Evolutionary conservation across 2,329 filamentous ascomycete species (phyloP).

Genomic region (Myriosclerotinia scirpicola): DNA sequence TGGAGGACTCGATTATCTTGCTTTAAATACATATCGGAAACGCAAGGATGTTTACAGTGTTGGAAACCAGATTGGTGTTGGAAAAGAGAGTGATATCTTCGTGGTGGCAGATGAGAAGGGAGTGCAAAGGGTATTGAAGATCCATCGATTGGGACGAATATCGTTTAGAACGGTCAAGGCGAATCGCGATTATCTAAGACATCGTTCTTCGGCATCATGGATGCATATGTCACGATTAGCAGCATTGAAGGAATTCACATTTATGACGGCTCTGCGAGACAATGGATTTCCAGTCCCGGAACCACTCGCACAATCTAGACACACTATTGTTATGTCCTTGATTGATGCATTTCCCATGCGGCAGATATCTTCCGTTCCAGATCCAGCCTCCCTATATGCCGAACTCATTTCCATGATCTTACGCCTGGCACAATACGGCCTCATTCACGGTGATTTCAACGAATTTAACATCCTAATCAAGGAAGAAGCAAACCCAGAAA

Average conservation of each 20-base stretch:
- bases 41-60: slow-evolving; percentile 83
- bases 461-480: slow-evolving; percentile 98
- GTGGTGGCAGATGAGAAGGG: slow-evolving; percentile 82
- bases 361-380: slow-evolving; percentile 79
- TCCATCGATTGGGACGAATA: slow-evolving; percentile 91
- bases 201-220: slow-evolving; percentile 80
- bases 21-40: slow-evolving; percentile 83
- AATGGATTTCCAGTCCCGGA: slow-evolving; percentile 89
- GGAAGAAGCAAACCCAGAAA: slow-evolving; percentile 54
- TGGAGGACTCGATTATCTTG: slow-evolving; percentile 95
- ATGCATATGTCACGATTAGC: slow-evolving; percentile 96
- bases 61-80: slow-evolving; percentile 90
- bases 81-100: slow-evolving; percentile 97
- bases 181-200: slow-evolving; percentile 91
- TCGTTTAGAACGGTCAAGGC: slow-evolving; percentile 96
- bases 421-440: slow-evolving; percentile 75
- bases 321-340: slow-evolving; percentile 94
- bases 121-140: slow-evolving; percentile 82
- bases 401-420: slow-evolving; percentile 87
- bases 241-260: slow-evolving; percentile 90
- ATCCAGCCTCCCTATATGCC: slow-evolving; percentile 84
- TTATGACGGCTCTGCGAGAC: slow-evolving; percentile 82
- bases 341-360: slow-evolving; percentile 90
- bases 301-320: slow-evolving; percentile 83
- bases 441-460: slow-evolving; percentile 98